Evolutionary conservation across 2,329 filamentous ascomycete genomes (phyloP).

Genomic region (Cryphonectria carpinicola): DNA sequence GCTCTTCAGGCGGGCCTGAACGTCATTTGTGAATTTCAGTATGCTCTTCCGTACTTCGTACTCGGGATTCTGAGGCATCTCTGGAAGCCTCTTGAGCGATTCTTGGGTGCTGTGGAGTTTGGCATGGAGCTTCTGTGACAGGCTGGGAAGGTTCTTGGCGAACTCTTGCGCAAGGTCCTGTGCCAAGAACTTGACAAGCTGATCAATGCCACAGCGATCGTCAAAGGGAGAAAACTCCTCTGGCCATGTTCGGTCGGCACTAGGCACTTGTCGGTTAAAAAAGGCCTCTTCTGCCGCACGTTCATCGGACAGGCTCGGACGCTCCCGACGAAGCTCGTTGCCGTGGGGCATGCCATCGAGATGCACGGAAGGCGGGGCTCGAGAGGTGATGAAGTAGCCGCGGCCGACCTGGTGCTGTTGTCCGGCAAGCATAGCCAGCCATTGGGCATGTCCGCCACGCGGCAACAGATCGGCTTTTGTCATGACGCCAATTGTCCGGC

Average conservation of each 20-base stretch:
- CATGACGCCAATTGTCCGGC: slow-evolving; percentile 73
- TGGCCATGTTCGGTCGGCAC: slow-evolving; percentile 49
- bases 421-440: slow-evolving; percentile 55
- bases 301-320: slow-evolving; percentile 45
- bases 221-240: slow-evolving; percentile 50
- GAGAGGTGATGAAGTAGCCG: slow-evolving; percentile 80
- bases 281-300: slow-evolving; percentile 56
- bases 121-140: slow-evolving; percentile 55
- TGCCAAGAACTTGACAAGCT: slow-evolving; percentile 56
- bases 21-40: slow-evolving; percentile 56
- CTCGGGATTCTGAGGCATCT: slow-evolving; percentile 70
- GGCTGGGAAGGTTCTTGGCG: slow-evolving; percentile 45
- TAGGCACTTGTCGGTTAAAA: slow-evolving; percentile 43
- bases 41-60: slow-evolving; percentile 66
- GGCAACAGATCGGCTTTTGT: slow-evolving; percentile 82
- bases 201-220: slow-evolving; percentile 57
- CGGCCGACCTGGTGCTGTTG: slow-evolving; percentile 66
- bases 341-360: slow-evolving; percentile 31
- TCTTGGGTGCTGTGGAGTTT: slow-evolving; percentile 56
- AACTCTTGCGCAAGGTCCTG: slow-evolving; percentile 58
- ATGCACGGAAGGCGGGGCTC: slow-evolving; percentile 50
- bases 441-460: slow-evolving; percentile 56
- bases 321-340: slow-evolving; percentile 42
- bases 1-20: slow-evolving; percentile 58
- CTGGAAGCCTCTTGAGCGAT: slow-evolving; percentile 63